Conservation (phyloP, 768 basidiomycete species). For the Chiua virens region DNA sequence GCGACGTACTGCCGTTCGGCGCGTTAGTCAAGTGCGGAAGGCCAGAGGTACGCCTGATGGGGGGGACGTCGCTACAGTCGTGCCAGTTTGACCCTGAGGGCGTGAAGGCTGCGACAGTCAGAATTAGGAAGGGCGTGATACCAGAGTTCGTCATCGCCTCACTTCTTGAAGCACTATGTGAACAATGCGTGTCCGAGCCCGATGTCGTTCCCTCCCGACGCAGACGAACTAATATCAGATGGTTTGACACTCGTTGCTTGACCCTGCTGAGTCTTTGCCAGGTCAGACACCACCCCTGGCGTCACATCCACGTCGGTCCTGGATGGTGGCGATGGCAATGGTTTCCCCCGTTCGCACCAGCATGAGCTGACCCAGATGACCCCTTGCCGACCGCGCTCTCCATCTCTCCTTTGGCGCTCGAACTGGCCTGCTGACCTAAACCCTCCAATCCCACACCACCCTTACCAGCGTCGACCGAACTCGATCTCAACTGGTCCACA, state of each 20-base stretch:
- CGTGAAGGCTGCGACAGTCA: slow-evolving; percentile 8
- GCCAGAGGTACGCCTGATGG: background rate
- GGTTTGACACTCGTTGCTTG: too few species aligned
- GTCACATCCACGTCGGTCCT: background rate
- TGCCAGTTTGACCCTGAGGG: background rate
- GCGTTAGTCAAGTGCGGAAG: background rate
- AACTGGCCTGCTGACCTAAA: too few species aligned
- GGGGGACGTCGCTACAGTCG: background rate
- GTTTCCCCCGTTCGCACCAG: background rate
- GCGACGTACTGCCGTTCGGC: slow-evolving; percentile 1
- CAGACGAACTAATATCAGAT: too few species aligned
- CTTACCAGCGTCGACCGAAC: too few species aligned
- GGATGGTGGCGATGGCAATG: slow-evolving; percentile 1
- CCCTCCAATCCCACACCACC: too few species aligned
- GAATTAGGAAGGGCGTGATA: slow-evolving; percentile 23
- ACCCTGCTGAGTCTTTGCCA: slow-evolving; percentile 1
- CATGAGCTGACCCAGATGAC: slow-evolving; percentile 2
- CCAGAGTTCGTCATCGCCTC: background rate
- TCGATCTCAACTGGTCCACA: too few species aligned
- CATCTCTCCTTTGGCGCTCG: slow-evolving; percentile 2
- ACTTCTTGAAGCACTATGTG: too few species aligned
- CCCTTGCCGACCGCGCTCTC: slow-evolving; percentile 2
- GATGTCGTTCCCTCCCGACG: too few species aligned
- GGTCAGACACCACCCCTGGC: slow-evolving; percentile 1
- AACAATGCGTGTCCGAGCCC: too few species aligned